Conservation (phyloP, 169 alveolate genomes). For the Miamiensis avidus region DNA sequence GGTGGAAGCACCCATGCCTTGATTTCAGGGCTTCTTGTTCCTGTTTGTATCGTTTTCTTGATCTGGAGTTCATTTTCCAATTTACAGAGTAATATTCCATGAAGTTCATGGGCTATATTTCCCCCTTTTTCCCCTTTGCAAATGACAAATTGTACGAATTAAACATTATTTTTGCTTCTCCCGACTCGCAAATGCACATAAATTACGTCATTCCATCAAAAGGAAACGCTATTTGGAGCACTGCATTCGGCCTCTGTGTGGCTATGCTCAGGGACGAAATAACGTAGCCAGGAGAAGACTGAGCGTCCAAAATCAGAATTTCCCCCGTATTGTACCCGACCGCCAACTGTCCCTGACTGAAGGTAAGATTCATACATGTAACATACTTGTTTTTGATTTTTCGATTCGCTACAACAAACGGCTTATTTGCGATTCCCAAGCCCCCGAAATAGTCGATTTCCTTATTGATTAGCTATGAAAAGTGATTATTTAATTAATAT, state of each 20-base stretch:
- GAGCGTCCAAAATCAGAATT: neutral
- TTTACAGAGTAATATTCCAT: conserved; percentile 7
- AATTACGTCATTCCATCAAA: conserved; percentile 15
- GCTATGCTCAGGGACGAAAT: neutral
- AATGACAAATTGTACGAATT: neutral
- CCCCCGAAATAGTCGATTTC: neutral
- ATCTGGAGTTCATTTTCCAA: conserved; percentile 16
- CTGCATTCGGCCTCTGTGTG: neutral
- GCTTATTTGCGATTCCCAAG: neutral
- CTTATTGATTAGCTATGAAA: neutral
- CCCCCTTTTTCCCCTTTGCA: neutral
- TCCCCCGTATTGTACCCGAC: conserved; percentile 15
- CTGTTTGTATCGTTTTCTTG: neutral
- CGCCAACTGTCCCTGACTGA: conserved; percentile 2
- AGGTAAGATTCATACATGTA: neutral
- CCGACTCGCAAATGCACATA: conserved; percentile 2
- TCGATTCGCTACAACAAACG: neutral
- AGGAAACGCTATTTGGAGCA: neutral
- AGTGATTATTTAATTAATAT: too few species aligned
- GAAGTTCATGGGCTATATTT: neutral
- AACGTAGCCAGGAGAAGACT: neutral
- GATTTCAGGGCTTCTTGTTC: neutral
- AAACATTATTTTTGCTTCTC: neutral
- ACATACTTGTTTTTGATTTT: conserved; percentile 1
- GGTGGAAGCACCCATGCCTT: neutral